Evolutionary conservation across 257 asterid genomes (phyloP).

Genomic region (Thymus mandschuricus): DNA sequence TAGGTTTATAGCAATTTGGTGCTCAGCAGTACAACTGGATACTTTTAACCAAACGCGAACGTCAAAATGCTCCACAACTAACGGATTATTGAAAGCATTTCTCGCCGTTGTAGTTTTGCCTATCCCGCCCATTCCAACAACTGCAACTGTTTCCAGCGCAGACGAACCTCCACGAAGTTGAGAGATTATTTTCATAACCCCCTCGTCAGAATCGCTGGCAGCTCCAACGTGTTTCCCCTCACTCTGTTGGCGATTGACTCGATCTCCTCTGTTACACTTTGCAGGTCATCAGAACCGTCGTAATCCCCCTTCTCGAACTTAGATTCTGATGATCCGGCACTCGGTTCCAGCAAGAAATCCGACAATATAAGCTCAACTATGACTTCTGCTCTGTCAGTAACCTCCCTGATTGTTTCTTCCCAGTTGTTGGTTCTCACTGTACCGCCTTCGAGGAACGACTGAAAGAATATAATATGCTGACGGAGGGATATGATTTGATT

Average conservation of each 20-base stretch:
- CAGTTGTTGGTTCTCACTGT: background rate
- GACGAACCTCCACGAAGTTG: background rate
- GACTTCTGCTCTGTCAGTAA: background rate
- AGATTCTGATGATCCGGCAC: background rate
- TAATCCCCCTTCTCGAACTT: background rate
- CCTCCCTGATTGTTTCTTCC: constrained; percentile 5
- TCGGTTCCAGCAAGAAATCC: background rate
- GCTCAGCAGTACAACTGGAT: no score
- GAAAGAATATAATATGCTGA: background rate
- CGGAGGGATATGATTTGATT: background rate
- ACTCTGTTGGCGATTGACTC: no score
- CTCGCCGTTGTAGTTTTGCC: background rate
- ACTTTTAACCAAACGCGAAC: background rate
- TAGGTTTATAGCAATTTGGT: background rate
- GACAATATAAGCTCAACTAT: background rate
- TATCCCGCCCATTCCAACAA: background rate
- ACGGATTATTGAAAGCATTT: background rate
- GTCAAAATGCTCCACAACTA: background rate
- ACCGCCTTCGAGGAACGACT: background rate
- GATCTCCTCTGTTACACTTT: no score
- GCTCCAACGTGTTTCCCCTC: background rate
- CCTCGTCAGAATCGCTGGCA: background rate
- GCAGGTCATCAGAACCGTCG: background rate
- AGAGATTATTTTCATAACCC: background rate
- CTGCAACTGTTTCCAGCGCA: background rate